Evolutionary conservation across 2,329 filamentous ascomycete genomes (phyloP), one percentile per base, ranked within the genome.

Genomic region (Microthyrium microscopicum): DNA sequence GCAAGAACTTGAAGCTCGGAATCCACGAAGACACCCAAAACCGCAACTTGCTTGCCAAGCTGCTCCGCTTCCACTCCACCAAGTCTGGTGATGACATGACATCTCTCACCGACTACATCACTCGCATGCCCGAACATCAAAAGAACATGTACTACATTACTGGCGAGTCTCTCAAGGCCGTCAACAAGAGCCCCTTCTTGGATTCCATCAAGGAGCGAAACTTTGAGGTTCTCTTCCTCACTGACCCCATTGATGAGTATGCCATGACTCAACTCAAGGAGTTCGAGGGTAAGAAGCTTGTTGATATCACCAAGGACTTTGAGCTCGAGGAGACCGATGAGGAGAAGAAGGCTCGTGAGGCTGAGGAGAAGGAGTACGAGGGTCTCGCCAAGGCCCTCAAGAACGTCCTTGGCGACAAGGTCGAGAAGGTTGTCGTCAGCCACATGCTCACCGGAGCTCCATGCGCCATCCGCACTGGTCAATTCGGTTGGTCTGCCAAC

Each of bases 61-160:
- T 98, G 41, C 81, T 98, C 55, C 84, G 89, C 61, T 98, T 85
- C 79, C 78, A 80, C 76, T 94, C 87, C 40, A 98, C 89, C 70
- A 95, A 94, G 77, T 92, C 87, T 61, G 85, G 82, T 46, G 87
- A 93, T 50, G 89, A 98, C 70, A 64, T 70, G 55, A 95, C 87
- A 49, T 98, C 89, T 36, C 81, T 98, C 57, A 60, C 77, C 42
- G 89, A 98, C 78, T 98, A 98, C 64, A 71, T 95, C 60, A 94
- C 89, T 47, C 89, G 89, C 66, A 98, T 98, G 89, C 79, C 83
- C 40, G 87, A 95, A 73, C 87, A 95, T 73, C 89, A 98, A 77
- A 94, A 95, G 78, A 85, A 98, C 68, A 84, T 98, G 66, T 98
- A 98, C 79, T 98, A 95, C 82, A 98, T 98, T 73, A 98, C 89